Percentiles rank a stretch among this genome's conserved stretches.
These are phyloP conservation scores for Hypoxylon sp. DNA, from an alignment of 2,329 filamentous ascomycete genomes.

Conservation along the genomic window DNA sequence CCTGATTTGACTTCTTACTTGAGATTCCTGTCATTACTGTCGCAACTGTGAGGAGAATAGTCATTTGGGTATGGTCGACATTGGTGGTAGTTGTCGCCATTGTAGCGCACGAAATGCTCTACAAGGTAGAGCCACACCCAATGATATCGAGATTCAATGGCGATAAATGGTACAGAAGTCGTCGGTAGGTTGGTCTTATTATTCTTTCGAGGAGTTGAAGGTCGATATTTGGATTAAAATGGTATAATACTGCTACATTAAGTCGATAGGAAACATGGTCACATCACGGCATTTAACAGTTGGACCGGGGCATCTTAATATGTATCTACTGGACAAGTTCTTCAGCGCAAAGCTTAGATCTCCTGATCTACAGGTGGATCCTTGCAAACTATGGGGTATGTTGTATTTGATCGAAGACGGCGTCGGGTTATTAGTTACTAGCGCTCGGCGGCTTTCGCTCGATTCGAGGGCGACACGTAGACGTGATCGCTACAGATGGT, in stretches of 20 bases:
- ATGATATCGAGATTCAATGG: neutral
- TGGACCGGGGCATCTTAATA: constrained; percentile 7
- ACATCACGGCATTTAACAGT: neutral
- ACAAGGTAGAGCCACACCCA: neutral
- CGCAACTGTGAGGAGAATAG: constrained; percentile 26
- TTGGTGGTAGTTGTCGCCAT: constrained; percentile 13
- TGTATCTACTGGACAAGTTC: neutral
- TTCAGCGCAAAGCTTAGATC: constrained; percentile 6
- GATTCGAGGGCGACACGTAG: constrained; percentile 4
- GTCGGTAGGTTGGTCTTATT: too few relatives aligned
- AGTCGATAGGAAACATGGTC: neutral
- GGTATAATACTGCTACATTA: constrained; percentile 2
- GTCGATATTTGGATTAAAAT: neutral
- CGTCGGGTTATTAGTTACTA: constrained; percentile 13
- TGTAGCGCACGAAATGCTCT: constrained; percentile 1
- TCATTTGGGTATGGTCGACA: constrained; percentile 29
- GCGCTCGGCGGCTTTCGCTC: constrained; percentile 9
- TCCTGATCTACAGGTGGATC: constrained; percentile 16
- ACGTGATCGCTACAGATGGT: neutral
- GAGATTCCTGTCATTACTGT: constrained; percentile 36
- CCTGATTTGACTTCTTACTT: constrained; percentile 16
- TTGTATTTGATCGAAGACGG: constrained; percentile 15
- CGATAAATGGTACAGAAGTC: neutral
- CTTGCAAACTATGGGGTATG: constrained; percentile 23
- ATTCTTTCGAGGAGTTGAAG: neutral